These are phyloP conservation scores for Talaromyces pinophilus DNA, from an alignment of 2,329 filamentous ascomycete species.

Conservation along the genomic window DNA sequence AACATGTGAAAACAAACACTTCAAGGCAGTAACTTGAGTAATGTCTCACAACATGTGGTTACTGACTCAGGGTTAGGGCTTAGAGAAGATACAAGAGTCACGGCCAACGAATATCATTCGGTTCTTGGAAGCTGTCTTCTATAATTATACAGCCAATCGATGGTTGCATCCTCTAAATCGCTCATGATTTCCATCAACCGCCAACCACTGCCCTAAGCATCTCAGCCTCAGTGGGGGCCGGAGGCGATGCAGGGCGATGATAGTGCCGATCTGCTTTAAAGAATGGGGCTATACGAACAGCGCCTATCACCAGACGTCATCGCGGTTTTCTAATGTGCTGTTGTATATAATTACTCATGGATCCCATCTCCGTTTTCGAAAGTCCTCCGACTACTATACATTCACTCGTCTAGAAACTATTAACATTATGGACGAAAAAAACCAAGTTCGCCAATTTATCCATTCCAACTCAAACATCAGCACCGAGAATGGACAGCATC, in stretches of 20 bases:
- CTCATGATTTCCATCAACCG: not conserved
- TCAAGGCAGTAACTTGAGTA: not conserved
- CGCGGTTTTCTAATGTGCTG: not conserved
- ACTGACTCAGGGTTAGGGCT: not conserved
- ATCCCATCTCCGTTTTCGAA: too few relatives aligned
- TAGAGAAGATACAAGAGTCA: not conserved
- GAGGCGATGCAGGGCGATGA: not conserved
- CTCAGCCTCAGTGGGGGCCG: not conserved
- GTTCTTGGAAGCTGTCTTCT: not conserved
- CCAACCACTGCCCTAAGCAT: too few relatives aligned
- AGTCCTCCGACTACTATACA: too few relatives aligned
- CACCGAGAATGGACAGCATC: not conserved
- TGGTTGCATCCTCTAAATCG: not conserved
- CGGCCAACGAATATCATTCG: not conserved
- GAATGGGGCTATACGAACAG: not conserved
- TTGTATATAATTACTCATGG: not conserved
- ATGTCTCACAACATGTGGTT: not conserved
- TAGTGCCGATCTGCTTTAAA: not conserved
- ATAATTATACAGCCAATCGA: not conserved
- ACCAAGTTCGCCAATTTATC: not conserved
- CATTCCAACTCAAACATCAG: not conserved
- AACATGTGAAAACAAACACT: not conserved
- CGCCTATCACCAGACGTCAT: not conserved
- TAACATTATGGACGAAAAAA: not conserved
- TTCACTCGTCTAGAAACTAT: not conserved